A percentile compares a stretch with the other conserved stretches of the same genome.
These are phyloP conservation scores for Begonia peltatifolia DNA, from an alignment of 306 rosid genomes.

Conservation along the genomic window DNA sequence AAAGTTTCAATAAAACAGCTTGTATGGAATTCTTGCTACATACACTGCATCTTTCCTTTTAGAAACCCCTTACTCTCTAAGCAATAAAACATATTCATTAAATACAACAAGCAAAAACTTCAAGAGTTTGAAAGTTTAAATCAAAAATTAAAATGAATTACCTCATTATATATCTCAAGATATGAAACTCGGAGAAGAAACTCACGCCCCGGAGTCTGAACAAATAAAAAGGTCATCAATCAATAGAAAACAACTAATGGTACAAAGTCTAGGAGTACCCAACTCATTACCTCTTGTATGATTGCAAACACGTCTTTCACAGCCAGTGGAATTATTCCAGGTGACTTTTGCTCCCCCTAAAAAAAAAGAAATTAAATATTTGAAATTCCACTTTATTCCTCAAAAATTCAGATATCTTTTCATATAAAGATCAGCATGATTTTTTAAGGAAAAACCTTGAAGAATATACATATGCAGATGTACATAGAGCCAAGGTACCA, in stretches of 20 bases:
- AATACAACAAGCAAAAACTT: too few relatives aligned
- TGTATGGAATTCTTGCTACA: background rate
- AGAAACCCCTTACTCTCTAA: background rate
- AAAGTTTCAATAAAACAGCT: too few relatives aligned
- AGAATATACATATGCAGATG: too few relatives aligned
- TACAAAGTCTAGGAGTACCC: slow-evolving; percentile 1
- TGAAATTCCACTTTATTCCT: background rate
- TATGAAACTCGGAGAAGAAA: slow-evolving; percentile 81
- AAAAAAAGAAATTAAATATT: slow-evolving; percentile 6
- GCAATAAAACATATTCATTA: background rate
- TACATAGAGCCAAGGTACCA: too few relatives aligned
- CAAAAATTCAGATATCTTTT: too few relatives aligned
- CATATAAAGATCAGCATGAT: too few relatives aligned
- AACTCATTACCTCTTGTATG: slow-evolving; percentile 61
- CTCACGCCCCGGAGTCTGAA: slow-evolving; percentile 67
- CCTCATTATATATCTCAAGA: slow-evolving; percentile 90
- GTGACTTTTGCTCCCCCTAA: slow-evolving; percentile 89
- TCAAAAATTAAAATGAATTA: slow-evolving; percentile 17
- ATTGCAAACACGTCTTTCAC: slow-evolving; percentile 82
- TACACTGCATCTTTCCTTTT: background rate
- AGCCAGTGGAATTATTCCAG: slow-evolving; percentile 81
- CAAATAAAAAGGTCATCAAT: slow-evolving; percentile 1
- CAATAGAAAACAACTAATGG: background rate
- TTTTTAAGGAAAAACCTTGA: too few relatives aligned
- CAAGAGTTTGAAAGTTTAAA: too few relatives aligned